A percentile compares a stretch with the other conserved stretches of the same genome.
These are phyloP conservation scores for Bonia amplexicaulis DNA, from an alignment of 176 grass and related monocot genomes.

Conservation along the genomic window DNA sequence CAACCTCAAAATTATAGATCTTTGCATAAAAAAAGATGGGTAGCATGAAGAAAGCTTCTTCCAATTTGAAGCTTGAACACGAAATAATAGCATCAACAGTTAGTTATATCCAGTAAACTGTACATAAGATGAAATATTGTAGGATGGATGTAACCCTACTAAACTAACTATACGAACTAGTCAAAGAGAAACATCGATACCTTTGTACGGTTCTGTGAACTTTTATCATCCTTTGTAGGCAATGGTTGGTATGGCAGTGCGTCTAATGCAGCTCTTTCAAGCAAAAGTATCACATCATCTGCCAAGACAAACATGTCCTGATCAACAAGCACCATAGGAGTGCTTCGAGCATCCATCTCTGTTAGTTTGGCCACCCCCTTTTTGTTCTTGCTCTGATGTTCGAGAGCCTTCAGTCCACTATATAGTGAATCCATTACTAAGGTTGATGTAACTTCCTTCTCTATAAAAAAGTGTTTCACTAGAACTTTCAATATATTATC, in stretches of 20 bases:
- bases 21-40: neutral
- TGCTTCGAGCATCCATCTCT: constrained; percentile 51
- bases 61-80: neutral
- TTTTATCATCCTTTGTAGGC: constrained; percentile 82
- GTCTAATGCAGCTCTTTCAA: constrained; percentile 77
- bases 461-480: constrained; percentile 83
- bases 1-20: neutral
- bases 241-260: constrained; percentile 64
- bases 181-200: constrained; percentile 25
- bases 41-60: neutral
- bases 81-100: constrained; percentile 3
- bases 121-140: constrained; percentile 13
- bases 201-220: constrained; percentile 69
- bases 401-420: constrained; percentile 66
- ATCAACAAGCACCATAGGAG: constrained; percentile 73
- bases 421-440: constrained; percentile 83
- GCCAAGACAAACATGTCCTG: constrained; percentile 81
- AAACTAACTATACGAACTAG: neutral
- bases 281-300: constrained; percentile 76
- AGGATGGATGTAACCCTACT: neutral
- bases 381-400: constrained; percentile 66
- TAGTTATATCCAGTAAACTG: constrained; percentile 4
- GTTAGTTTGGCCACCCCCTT: constrained; percentile 49
- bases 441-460: constrained; percentile 92
- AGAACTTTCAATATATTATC: constrained; percentile 72